These are phyloP conservation scores for Xylaria sp. DNA, from an alignment of 2,329 filamentous ascomycete species.

Conservation along the genomic window DNA sequence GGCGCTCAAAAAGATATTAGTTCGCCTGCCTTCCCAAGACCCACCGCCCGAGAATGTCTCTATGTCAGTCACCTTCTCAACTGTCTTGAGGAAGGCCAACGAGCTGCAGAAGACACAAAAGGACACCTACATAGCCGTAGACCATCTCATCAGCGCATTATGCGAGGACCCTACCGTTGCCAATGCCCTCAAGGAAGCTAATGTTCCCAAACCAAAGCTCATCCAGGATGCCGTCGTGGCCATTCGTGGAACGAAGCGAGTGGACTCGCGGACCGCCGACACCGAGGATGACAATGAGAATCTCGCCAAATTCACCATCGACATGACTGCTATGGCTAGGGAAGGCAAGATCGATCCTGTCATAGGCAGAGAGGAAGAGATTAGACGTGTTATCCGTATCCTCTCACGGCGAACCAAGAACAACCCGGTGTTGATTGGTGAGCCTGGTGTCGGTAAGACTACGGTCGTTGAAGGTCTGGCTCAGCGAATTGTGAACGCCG, in stretches of 20 bases:
- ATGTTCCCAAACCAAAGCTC: slow-evolving; percentile 90
- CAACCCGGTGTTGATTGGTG: slow-evolving; percentile 97
- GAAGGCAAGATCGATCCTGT: slow-evolving; percentile 99
- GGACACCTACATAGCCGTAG: slow-evolving; percentile 92
- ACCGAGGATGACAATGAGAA: slow-evolving; percentile 94
- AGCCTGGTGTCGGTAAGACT: slow-evolving; percentile 98
- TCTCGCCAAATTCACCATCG: slow-evolving; percentile 96
- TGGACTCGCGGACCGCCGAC: slow-evolving; percentile 96
- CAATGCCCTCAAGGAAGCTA: slow-evolving; percentile 81
- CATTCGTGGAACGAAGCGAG: slow-evolving; percentile 90
- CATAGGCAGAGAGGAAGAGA: slow-evolving; percentile 96
- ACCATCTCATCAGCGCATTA: slow-evolving; percentile 89
- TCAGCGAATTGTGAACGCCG: slow-evolving; percentile 93
- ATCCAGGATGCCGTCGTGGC: slow-evolving; percentile 90
- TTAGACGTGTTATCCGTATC: slow-evolving; percentile 90
- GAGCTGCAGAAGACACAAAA: slow-evolving; percentile 98
- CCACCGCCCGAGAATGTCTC: slow-evolving; percentile 91
- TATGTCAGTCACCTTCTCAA: slow-evolving; percentile 83
- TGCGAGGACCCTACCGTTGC: slow-evolving; percentile 83
- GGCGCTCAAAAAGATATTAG: slow-evolving; percentile 88
- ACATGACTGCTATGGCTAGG: slow-evolving; percentile 95
- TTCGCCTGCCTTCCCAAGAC: slow-evolving; percentile 92
- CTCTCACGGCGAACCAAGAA: slow-evolving; percentile 96
- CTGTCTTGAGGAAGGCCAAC: slow-evolving; percentile 83
- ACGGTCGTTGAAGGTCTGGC: slow-evolving; percentile 97